These are phyloP conservation scores for Fraxinus xanthoxyloides DNA, from an alignment of 305 asterid genomes.

Conservation along the genomic window DNA sequence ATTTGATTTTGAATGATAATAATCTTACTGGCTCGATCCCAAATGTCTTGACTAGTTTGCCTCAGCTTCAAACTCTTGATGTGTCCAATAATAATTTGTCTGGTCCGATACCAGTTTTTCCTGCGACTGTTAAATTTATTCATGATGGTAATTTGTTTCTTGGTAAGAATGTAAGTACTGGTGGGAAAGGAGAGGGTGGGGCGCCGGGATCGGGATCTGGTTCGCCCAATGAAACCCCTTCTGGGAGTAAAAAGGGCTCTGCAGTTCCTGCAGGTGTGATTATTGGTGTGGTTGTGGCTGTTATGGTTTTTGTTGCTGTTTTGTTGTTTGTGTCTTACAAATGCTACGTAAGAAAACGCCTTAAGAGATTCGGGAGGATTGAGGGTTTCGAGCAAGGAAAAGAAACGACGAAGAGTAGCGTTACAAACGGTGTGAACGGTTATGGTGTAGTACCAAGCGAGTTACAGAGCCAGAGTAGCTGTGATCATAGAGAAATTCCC, in stretches of 20 bases:
- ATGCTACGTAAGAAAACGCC: constrained; percentile 57
- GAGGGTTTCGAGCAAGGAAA: constrained; percentile 64
- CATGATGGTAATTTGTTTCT: constrained; percentile 53
- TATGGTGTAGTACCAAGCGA: constrained; percentile 44
- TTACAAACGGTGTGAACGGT: constrained; percentile 39
- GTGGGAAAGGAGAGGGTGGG: constrained; percentile 40
- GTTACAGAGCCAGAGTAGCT: constrained; percentile 71
- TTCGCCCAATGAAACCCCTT: constrained; percentile 24
- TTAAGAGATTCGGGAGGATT: constrained; percentile 48
- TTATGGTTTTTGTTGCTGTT: constrained; percentile 50
- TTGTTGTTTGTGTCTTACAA: constrained; percentile 70
- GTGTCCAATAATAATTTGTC: constrained; percentile 73
- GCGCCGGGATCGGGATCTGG: constrained; percentile 27
- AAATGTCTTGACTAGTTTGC: constrained; percentile 50
- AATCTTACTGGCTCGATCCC: constrained; percentile 74
- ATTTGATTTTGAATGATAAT: constrained; percentile 62
- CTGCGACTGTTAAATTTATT: constrained; percentile 40
- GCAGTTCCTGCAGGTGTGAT: constrained; percentile 59
- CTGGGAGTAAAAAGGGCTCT: constrained; percentile 36
- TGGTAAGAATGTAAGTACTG: constrained; percentile 44
- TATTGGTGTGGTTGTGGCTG: constrained; percentile 77
- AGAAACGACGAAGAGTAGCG: constrained; percentile 45
- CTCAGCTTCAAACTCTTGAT: constrained; percentile 67
- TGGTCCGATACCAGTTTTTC: constrained; percentile 60
- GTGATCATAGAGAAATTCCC: constrained; percentile 72